Evolutionary conservation across 495 filamentous ascomycete genomes (phyloP), one percentile per base, ranked within the genome.

Genomic region (Penicillium riverlandense): DNA sequence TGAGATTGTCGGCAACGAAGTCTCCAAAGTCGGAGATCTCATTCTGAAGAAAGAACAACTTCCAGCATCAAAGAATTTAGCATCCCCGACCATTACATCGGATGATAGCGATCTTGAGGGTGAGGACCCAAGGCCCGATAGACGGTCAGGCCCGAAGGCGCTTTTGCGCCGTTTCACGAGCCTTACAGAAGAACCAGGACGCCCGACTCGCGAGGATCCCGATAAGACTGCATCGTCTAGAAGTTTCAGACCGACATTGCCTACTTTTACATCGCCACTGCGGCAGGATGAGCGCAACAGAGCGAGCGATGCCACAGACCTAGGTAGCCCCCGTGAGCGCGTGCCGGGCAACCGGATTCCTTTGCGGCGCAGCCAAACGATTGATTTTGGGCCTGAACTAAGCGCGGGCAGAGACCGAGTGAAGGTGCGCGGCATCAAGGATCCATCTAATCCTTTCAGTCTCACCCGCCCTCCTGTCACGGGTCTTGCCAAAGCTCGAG

Each of bases 21-120:
- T 82, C 1, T 70, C 72, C 0, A 75, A 71, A 55, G 73, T 82
- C 41, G 75, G 78, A 16, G 76, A 79, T 45, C 58, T 75, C 30
- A 66, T 83, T 7, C 55, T 66, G 44, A 79, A 76, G 45, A 79
- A 80, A 37, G 71, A 71, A 33, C 37, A 48, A 15, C 43, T 38
- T 29, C 43, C 52, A 6, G 58, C 60, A 40, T 64, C 70, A 33
- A 60, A 64, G 12, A 56, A 66, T 35, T 62, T 58, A 7, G 76
- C 74, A 27, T 57, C 67, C 31, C 61, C 63, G 15, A 60, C 62
- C 27, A 33, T 63, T 39, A 50, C 54, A 8, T 72, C 69, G 3
- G 70, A 72, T 13, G 63, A 67, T 7, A 71, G 69, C 8, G 71
- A 72, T 37, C 65, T 62, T 41, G 61, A 67, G 1, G 66, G 63